Evolutionary conservation across 2,329 filamentous ascomycete genomes (phyloP), one percentile per base, ranked within the genome.

Genomic region (Colletotrichum liaoningense): DNA sequence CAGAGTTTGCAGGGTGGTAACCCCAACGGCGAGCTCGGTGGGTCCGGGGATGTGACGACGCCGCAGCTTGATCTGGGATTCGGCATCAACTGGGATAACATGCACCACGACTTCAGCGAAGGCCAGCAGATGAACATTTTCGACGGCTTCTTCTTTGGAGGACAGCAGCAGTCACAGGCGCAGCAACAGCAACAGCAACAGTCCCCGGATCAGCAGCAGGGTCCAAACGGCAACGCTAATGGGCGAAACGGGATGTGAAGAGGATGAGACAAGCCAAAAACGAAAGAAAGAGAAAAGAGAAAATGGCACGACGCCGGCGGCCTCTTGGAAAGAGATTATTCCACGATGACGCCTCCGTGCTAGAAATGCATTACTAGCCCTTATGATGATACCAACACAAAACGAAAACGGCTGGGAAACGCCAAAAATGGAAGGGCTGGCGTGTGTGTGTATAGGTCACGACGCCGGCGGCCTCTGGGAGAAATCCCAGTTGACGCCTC

Each of bases 131-230:
- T 93, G 78, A 89, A 93, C 72, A 88, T 92, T 0, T 94, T 94
- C 81, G 92, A 94, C 78, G 90, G 91, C 0, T 94, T 94, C 79
- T 93, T 93, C 83, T 93, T 93, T 79, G 91, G 92, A 1, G 88
- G 88, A 0, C 87, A 88, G 75, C 84, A 84, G 74, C 70, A 57
- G 54, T 60, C 63, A 28, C 67, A 57, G 67, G 49, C 52, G 67
- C 66, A 60, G n/a, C 65, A 62, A 28, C 66, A 62, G 49, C 66
- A 46, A 22, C 58, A 57, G 28, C 63, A 62, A 28, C 63, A 59
- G 52, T 30, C 55, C 16, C 26, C 24, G 16, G 26, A 57, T 57
- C 63, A 55, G n/a, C 63, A 59, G 46, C 80, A 81, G 38, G 67
- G 60, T 30, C 22, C 59, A 3, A 65, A 65, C 14, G 60, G 55